Evolutionary conservation across 495 filamentous ascomycete genomes (phyloP).

Genomic region (Margaritispora aquatica): DNA sequence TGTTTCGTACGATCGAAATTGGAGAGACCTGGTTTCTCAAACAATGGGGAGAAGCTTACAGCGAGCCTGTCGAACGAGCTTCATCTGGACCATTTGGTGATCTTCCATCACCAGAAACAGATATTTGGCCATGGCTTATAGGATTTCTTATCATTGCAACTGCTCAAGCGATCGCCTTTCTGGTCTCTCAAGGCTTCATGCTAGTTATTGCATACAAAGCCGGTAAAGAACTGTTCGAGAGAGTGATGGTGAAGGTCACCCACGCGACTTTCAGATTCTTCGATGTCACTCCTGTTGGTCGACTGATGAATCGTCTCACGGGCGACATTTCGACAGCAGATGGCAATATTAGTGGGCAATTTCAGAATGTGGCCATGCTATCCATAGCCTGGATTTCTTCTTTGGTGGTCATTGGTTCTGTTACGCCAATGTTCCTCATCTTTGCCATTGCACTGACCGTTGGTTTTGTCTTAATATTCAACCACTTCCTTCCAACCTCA

Average conservation of each 20-base stretch:
- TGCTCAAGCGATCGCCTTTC: constrained; percentile 46
- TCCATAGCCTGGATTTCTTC: constrained; percentile 64
- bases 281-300: constrained; percentile 76
- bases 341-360: constrained; percentile 65
- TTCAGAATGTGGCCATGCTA: constrained; percentile 58
- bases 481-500: constrained; percentile 71
- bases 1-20: constrained; percentile 54
- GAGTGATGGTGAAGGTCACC: constrained; percentile 61
- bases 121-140: constrained; percentile 69
- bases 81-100: constrained; percentile 40
- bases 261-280: constrained; percentile 82
- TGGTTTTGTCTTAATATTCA: constrained; percentile 61
- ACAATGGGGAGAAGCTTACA: constrained; percentile 74
- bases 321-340: constrained; percentile 81
- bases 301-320: constrained; percentile 81
- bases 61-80: background rate
- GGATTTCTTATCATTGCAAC: constrained; percentile 57
- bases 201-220: constrained; percentile 67
- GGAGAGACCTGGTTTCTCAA: constrained; percentile 77
- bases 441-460: constrained; percentile 58
- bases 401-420: constrained; percentile 64
- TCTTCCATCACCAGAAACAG: constrained; percentile 56
- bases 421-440: constrained; percentile 67
- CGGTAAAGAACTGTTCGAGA: constrained; percentile 62
- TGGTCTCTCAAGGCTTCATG: constrained; percentile 53